Base-by-base conservation (phyloP, 2,329 filamentous ascomycete species). In the Fusarium xyrophilum region DNA sequence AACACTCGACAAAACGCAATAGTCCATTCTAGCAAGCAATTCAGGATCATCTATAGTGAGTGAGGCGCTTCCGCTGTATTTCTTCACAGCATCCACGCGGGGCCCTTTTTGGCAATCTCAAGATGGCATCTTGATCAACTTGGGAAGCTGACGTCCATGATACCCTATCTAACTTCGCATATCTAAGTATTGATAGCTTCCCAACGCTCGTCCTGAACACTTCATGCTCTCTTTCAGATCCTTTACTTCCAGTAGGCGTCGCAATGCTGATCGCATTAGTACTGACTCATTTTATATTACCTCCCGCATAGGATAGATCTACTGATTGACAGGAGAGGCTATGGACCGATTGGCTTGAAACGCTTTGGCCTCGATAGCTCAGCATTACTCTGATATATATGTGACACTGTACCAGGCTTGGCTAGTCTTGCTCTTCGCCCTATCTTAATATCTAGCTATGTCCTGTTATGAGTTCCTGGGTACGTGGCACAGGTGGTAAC, bases 21-120 rank as follows among this genome's bases (percentile, higher is more conserved):
- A 44, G 4, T 25, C 5, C 6, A 10, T n/a, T 14, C 2, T 2
- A 44, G 1, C 6, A n/a, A 27, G 3, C 0, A 43, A n/a, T 10
- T 2, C 3, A 10, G 11, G 7, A 43, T 13, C 11, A 7, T 25
- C 15, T 13, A 7, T 7, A 0, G 17, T 13, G 23, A 17, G 11
- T 5, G 2, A 25, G 7, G 12, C 23, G 7, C 23, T 25, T 9
- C 7, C 7, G 15, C 40, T 42, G 5, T 19, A 11, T 25, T 42
- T 11, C 23, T 19, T 8, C 2, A 25, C 17, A 2, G 4, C 17
- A 13, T 6, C 3, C 3, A 25, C 7, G 7, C 3, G 11, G 5
- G 4, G 7, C 7, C 21, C 3, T 23, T 0, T 2, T 23, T 42
- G 10, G 7, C 15, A 17, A 6, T 12, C 10, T 17, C 23, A 19